Percentiles rank a stretch among this genome's conserved stretches.
Evolutionary conservation across 116 monocot species (phyloP).

Genomic region (Papilionanthe hybrid): DNA sequence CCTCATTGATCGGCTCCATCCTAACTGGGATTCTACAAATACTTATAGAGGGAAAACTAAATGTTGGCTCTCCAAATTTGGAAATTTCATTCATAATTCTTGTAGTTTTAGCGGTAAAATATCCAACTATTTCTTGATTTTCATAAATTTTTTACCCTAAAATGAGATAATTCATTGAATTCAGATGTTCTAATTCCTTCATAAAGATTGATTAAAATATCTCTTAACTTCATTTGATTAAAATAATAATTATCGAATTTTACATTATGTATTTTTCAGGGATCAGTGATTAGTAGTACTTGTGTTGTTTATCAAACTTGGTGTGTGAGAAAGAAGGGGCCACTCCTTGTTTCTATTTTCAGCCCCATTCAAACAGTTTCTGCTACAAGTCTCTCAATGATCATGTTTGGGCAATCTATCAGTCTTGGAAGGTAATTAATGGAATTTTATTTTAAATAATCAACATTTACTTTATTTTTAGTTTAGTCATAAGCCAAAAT

Average conservation of each 20-base stretch:
- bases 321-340: constrained; percentile 61
- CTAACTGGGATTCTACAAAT: constrained; percentile 36
- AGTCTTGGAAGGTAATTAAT: constrained; percentile 37
- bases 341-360: constrained; percentile 62
- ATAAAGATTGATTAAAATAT: neutral
- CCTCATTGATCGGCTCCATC: constrained; percentile 40
- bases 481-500: neutral
- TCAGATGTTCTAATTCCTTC: no score
- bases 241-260: neutral
- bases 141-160: no score
- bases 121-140: neutral
- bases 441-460: neutral
- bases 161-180: no score
- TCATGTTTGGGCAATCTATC: constrained; percentile 38
- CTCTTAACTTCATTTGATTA: neutral
- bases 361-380: constrained; percentile 59
- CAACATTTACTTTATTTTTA: neutral
- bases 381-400: constrained; percentile 39
- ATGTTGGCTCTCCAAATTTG: constrained; percentile 25
- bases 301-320: constrained; percentile 52
- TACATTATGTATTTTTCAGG: constrained; percentile 24
- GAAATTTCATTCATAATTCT: constrained; percentile 4
- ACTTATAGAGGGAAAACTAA: constrained; percentile 41
- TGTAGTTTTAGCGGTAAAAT: constrained; percentile 39
- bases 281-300: constrained; percentile 23